Percentiles rank a stretch among this genome's conserved stretches.
Evolutionary conservation across 73 alveolate species (phyloP).

Genomic region (Urostyla sp.): DNA sequence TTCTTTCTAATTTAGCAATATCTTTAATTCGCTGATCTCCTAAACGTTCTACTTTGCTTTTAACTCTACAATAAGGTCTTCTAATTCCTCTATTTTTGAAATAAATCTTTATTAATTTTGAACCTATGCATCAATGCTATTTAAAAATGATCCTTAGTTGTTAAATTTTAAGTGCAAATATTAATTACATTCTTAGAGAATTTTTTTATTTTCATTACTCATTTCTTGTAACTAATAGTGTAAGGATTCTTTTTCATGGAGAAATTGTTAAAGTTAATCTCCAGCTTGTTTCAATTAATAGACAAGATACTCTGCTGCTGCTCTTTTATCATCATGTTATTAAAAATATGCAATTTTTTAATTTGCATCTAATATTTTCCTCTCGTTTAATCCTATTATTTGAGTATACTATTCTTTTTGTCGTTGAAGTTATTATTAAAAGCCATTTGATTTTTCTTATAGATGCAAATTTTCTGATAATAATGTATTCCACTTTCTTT

Average conservation of each 20-base stretch:
- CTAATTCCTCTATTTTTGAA: slow-evolving; percentile 49
- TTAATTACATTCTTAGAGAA: slow-evolving; percentile 21
- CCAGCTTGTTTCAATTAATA: slow-evolving; percentile 4
- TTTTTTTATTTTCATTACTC: not conserved
- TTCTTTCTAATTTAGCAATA: not conserved
- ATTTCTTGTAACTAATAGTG: not conserved
- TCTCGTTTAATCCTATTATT: slow-evolving; percentile 20
- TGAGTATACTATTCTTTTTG: slow-evolving; percentile 25
- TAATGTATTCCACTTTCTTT: slow-evolving; percentile 47
- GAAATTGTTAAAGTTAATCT: not conserved
- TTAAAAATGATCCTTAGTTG: not conserved
- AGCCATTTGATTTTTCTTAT: slow-evolving; percentile 20
- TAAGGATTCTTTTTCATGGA: slow-evolving; percentile 1
- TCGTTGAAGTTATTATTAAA: not conserved
- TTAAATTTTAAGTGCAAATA: not conserved
- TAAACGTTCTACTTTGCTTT: not conserved
- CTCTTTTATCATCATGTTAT: slow-evolving; percentile 44
- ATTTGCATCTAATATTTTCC: slow-evolving; percentile 52
- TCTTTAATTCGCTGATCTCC: slow-evolving; percentile 24
- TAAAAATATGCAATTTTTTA: slow-evolving; percentile 38
- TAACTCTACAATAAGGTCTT: slow-evolving; percentile 38
- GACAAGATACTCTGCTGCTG: slow-evolving; percentile 60
- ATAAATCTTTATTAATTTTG: not conserved
- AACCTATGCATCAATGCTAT: not conserved
- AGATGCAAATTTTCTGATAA: slow-evolving; percentile 23